These are phyloP conservation scores for Camellia oleifera DNA, from an alignment of 179 eudicot genomes.

Conservation along the genomic window DNA sequence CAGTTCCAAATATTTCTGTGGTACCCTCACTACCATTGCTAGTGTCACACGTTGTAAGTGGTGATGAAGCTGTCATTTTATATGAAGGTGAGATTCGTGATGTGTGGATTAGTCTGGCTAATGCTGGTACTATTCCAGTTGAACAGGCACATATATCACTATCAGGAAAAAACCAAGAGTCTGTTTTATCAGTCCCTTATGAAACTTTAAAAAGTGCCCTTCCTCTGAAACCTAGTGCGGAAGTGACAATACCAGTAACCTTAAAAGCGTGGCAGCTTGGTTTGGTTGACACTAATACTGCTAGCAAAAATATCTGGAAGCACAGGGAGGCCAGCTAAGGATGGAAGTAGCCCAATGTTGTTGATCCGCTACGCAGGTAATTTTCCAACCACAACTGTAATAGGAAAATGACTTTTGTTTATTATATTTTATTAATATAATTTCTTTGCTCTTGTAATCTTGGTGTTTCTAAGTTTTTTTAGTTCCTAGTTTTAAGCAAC, in stretches of 20 bases:
- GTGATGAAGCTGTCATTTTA: conserved; percentile 84
- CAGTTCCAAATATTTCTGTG: conserved; percentile 74
- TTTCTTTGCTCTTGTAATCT: background rate
- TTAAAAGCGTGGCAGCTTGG: conserved; percentile 94
- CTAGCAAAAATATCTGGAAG: conserved; percentile 53
- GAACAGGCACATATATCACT: conserved; percentile 94
- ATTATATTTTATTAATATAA: background rate
- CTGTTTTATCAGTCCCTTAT: conserved; percentile 63
- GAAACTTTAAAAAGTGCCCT: conserved; percentile 73
- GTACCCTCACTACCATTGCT: conserved; percentile 80
- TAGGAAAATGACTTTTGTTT: background rate
- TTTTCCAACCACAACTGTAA: background rate
- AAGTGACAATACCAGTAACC: conserved; percentile 76
- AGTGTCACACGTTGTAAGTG: conserved; percentile 80
- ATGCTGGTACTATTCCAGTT: conserved; percentile 93
- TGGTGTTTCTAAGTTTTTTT: too few species aligned
- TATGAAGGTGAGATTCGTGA: conserved; percentile 96
- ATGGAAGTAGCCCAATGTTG: conserved; percentile 77
- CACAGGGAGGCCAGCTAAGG: conserved; percentile 64
- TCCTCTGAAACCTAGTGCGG: conserved; percentile 91
- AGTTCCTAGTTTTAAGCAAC: background rate
- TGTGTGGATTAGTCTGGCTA: conserved; percentile 74
- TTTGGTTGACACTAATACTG: conserved; percentile 54
- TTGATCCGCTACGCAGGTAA: conserved; percentile 95
- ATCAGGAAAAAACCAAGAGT: conserved; percentile 94